Conservation (phyloP, 306 rosid genomes). For the Corylus avellana region DNA sequence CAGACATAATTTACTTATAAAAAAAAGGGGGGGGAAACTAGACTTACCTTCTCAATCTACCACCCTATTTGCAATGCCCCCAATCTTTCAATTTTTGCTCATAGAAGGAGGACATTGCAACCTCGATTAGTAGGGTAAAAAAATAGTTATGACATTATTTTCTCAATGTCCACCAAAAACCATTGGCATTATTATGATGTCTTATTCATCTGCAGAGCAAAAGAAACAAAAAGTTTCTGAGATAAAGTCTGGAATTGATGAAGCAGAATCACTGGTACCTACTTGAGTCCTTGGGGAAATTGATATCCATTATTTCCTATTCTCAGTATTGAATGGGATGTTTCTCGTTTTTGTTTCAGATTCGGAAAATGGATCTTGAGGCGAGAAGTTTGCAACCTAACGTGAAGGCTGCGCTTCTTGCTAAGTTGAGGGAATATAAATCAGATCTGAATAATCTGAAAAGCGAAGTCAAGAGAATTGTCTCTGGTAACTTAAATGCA, state of each 20-base stretch:
- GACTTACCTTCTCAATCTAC: no score
- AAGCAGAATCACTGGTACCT: constrained; percentile 86
- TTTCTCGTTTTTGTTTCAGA: constrained; percentile 46
- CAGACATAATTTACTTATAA: no score
- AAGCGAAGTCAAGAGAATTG: constrained; percentile 75
- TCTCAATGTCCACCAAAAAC: neutral
- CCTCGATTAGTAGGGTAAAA: no score
- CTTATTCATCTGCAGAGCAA: constrained; percentile 61
- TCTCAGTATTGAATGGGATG: constrained; percentile 21
- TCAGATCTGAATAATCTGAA: constrained; percentile 92
- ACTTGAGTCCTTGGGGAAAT: constrained; percentile 18
- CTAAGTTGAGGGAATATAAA: constrained; percentile 90
- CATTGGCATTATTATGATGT: constrained; percentile 8
- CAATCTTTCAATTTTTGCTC: no score
- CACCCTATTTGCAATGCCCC: no score
- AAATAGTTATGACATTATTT: neutral
- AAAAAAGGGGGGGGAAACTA: no score
- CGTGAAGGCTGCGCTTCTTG: constrained; percentile 76
- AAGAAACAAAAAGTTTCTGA: constrained; percentile 88
- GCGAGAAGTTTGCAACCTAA: constrained; percentile 96
- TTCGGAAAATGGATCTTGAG: constrained; percentile 88
- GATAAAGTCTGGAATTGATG: constrained; percentile 79
- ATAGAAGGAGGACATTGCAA: no score
- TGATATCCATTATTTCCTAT: constrained; percentile 20
- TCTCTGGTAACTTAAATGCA: constrained; percentile 65